Evolutionary conservation across 1,284 basidiomycete species (phyloP), one percentile per base, ranked within the genome.

Genomic region (Porodaedalea pini): DNA sequence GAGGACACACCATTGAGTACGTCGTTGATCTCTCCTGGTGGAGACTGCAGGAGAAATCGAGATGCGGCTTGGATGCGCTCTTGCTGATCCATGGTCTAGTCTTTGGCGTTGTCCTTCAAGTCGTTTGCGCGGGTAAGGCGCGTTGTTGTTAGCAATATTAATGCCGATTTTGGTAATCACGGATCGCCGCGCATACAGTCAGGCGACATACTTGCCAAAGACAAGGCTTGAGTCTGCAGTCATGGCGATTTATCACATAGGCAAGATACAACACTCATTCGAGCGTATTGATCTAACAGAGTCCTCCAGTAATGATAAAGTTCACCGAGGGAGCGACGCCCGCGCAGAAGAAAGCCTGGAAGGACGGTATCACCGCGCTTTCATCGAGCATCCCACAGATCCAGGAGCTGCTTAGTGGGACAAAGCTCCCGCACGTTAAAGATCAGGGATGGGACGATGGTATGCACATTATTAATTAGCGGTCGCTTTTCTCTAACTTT

Each of bases 11-110:
- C 92, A 67, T 92, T 93, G 59, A 96, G 79, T 25, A 96, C 92
- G 74, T 96, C 94, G 70, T 95, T 96, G 65, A 96, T 94, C 75
- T 98, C 91, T 54, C 94, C 94, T 0, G 94, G 94, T 11, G 94
- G 94, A 1, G 91, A 85, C 70, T 96, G 94, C 1, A 92, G 78
- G 32, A 98, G 77, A 66, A 97, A 92, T 51, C 76, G 76, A 15
- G 88, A 85, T 6, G 90, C 93, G 10, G 80, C 79, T 66, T 83
- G 75, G 50, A 90, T 82, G 27, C 85, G 82, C 66, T 86, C 82
- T 56, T 76, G 71, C 49, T 77, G 68, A 61, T 83, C 80, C 83
- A 87, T 87, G 40, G 57, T 45, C 25, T 49, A 48, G 23, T 32
- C 39, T 6, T 41, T 11, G 44, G 27, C 11, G 45, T 10, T 32